phyloP scores from a whole-genome alignment of 1,284 basidiomycete species.

The Papiliotrema terrestris region DNA sequence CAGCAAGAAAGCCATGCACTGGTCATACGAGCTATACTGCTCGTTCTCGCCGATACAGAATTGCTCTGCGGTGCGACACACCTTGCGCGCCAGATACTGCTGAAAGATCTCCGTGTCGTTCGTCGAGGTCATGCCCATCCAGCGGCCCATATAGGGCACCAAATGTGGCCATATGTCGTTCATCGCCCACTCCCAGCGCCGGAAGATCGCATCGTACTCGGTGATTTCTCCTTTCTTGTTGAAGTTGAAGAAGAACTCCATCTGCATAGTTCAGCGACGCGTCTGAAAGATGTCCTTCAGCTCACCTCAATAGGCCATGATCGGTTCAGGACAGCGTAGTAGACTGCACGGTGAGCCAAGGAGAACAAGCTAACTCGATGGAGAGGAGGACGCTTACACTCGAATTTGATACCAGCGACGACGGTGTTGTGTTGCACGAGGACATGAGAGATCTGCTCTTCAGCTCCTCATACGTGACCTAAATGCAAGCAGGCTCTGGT shows the following conservation, averaged over 20 bases:
- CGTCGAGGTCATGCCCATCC: slow-evolving; percentile 6
- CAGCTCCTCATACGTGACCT: no score
- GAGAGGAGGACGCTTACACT: slow-evolving; percentile 7
- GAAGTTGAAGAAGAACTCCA: slow-evolving; percentile 2
- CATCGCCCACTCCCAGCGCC: slow-evolving; percentile 20
- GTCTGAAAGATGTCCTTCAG: no score
- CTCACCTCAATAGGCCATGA: slow-evolving; percentile 8
- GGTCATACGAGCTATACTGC: slow-evolving; percentile 19
- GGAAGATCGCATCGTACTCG: slow-evolving; percentile 17
- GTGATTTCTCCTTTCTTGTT: slow-evolving; percentile 9
- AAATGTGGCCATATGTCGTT: slow-evolving; percentile 6
- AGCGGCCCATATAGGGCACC: slow-evolving; percentile 23
- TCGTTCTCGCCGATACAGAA: slow-evolving; percentile 22
- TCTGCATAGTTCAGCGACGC: neutral
- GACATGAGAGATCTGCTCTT: slow-evolving; percentile 9
- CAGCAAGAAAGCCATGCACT: slow-evolving; percentile 15
- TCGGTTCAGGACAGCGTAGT: slow-evolving; percentile 3
- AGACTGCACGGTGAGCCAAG: neutral
- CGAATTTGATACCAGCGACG: slow-evolving; percentile 15
- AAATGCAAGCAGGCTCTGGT: no score
- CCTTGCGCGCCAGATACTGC: slow-evolving; percentile 15
- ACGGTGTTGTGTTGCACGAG: slow-evolving; percentile 18
- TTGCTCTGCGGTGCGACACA: slow-evolving; percentile 13
- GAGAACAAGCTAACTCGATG: neutral
- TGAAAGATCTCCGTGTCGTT: slow-evolving; percentile 17